These are phyloP conservation scores for Ascochyta clinopodiicola DNA, from an alignment of 2,329 filamentous ascomycete species.

Conservation along the genomic window DNA sequence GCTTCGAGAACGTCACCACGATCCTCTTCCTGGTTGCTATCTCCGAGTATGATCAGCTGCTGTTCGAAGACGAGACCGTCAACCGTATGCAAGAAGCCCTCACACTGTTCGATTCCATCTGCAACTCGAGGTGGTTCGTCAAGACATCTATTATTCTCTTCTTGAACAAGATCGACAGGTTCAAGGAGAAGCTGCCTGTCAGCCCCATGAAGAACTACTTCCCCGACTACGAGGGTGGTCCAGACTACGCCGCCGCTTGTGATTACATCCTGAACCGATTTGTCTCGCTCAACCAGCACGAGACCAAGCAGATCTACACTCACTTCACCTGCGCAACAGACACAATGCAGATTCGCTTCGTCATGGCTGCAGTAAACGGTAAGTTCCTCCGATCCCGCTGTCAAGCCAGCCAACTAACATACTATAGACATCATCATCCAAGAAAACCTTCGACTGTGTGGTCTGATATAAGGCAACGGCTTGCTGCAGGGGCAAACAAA, in stretches of 20 bases:
- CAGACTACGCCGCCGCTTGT: conserved; percentile 94
- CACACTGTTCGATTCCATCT: conserved; percentile 74
- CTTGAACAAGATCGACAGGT: conserved; percentile 77
- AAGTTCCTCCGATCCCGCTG: conserved; percentile 45
- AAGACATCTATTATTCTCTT: conserved; percentile 77
- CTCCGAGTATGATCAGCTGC: conserved; percentile 93
- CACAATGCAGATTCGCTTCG: conserved; percentile 98
- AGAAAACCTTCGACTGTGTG: conserved; percentile 96
- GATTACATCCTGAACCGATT: conserved; percentile 99
- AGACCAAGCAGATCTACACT: conserved; percentile 99
- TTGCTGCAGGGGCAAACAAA: conserved; percentile 32
- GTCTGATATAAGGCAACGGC: conserved; percentile 76
- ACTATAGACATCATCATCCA: conserved; percentile 96
- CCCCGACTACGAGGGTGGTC: conserved; percentile 81
- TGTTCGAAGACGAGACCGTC: conserved; percentile 93
- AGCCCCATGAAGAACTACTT: conserved; percentile 80
- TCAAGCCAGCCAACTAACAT: conserved; percentile 50
- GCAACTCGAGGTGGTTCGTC: conserved; percentile 75
- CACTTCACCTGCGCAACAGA: conserved; percentile 99
- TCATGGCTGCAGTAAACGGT: conserved; percentile 99
- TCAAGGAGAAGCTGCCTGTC: conserved; percentile 76
- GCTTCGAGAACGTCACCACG: conserved; percentile 96
- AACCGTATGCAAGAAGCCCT: conserved; percentile 78
- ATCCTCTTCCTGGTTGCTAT: conserved; percentile 97
- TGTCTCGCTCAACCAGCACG: conserved; percentile 97